Evolutionary conservation across 1,284 basidiomycete species (phyloP).

Genomic region (Kwoniella shivajii): DNA sequence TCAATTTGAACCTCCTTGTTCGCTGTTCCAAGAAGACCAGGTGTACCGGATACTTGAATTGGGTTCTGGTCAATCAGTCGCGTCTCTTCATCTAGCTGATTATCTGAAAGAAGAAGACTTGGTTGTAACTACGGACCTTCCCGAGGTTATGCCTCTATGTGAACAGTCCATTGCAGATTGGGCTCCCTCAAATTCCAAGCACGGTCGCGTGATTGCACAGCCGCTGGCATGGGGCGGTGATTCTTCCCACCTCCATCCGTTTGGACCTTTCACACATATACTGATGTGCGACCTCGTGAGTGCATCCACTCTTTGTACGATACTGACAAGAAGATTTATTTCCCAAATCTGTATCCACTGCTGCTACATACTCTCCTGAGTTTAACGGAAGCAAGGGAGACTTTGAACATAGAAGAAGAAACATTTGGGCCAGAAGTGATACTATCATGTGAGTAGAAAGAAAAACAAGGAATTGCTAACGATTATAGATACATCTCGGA

Average conservation of each 20-base stretch:
- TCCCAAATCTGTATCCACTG: conserved; percentile 49
- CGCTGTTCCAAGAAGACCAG: conserved; percentile 23
- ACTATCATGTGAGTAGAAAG: conserved; percentile 41
- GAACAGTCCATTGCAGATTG: conserved; percentile 32
- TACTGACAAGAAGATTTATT: conserved; percentile 44
- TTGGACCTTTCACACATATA: conserved; percentile 43
- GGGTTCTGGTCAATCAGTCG: conserved; percentile 49
- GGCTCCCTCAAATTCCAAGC: conserved; percentile 4
- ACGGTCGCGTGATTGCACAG: conserved; percentile 26
- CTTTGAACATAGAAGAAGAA: conserved; percentile 6
- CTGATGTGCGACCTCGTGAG: conserved; percentile 51
- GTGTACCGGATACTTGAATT: conserved; percentile 43
- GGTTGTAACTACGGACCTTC: conserved; percentile 47
- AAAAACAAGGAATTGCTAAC: background rate
- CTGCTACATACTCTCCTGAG: conserved; percentile 45
- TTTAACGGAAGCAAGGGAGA: conserved; percentile 32
- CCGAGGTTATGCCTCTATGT: conserved; percentile 46
- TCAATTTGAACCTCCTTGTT: conserved; percentile 42
- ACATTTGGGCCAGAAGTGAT: conserved; percentile 48
- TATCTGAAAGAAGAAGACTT: conserved; percentile 28
- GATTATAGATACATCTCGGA: conserved; percentile 45
- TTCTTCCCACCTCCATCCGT: conserved; percentile 10
- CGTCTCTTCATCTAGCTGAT: conserved; percentile 42
- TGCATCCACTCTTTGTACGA: background rate
- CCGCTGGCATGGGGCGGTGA: conserved; percentile 47